Evolutionary conservation across 2,329 filamentous ascomycete species (phyloP).

Genomic region (Harringtonia aguacate): DNA sequence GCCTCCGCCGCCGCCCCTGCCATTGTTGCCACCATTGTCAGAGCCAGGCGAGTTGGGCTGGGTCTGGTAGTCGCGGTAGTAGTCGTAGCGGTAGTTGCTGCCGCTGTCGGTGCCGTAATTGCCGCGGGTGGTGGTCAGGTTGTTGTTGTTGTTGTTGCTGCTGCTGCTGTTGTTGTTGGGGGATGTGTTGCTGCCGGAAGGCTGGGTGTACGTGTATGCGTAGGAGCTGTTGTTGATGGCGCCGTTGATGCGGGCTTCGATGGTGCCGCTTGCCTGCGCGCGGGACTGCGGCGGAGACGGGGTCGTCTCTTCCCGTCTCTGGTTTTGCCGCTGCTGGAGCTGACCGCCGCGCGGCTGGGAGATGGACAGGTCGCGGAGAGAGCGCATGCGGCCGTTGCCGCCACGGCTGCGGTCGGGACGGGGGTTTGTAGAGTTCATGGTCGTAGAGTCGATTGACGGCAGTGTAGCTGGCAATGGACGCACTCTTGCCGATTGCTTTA

Average conservation of each 20-base stretch:
- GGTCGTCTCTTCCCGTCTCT: not conserved
- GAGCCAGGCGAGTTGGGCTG: conserved; percentile 3
- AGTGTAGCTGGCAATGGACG: not conserved
- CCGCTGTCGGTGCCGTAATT: conserved; percentile 4
- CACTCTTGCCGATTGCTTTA: no score
- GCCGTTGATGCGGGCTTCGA: conserved; percentile 3
- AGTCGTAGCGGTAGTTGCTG: conserved; percentile 7
- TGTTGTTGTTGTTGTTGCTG: not conserved
- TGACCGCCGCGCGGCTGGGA: not conserved
- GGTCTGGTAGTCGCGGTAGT: conserved; percentile 7
- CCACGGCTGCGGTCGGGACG: conserved; percentile 5
- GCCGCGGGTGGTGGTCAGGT: not conserved
- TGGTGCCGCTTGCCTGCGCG: not conserved
- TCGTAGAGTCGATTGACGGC: no score
- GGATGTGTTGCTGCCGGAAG: not conserved
- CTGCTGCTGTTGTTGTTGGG: not conserved
- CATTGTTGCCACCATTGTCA: not conserved
- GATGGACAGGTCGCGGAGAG: conserved; percentile 1
- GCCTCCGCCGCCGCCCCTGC: not conserved
- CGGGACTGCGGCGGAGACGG: not conserved
- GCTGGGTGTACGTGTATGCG: not conserved
- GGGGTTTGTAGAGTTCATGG: conserved; percentile 10
- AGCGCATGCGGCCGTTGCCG: conserved; percentile 5
- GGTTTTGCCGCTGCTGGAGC: not conserved
- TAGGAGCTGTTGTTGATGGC: conserved; percentile 6